phyloP scores from a whole-genome alignment of 2,329 filamentous ascomycete species.

The Aspergillus sp. region DNA sequence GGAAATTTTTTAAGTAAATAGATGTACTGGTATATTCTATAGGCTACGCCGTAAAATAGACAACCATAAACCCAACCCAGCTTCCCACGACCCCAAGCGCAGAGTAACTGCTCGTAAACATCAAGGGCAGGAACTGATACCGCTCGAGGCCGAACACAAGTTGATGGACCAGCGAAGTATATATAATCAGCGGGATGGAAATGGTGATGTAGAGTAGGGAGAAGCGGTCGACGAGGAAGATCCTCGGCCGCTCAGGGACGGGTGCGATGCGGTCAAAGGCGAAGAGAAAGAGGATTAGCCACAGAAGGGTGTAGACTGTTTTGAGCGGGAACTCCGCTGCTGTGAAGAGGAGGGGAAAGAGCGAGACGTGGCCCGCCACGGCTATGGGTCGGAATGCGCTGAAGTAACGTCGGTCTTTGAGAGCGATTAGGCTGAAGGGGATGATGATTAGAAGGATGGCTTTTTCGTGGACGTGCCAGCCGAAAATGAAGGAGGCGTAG shows the following conservation, averaged over 20 bases:
- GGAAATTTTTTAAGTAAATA: not conserved
- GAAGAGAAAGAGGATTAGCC: conserved; percentile 82
- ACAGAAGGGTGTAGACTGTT: conserved; percentile 86
- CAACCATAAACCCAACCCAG: conserved; percentile 91
- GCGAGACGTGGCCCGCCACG: conserved; percentile 89
- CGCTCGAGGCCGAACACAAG: conserved; percentile 71
- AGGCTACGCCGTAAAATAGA: conserved; percentile 68
- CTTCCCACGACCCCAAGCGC: conserved; percentile 93
- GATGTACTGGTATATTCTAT: not conserved
- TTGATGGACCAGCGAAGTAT: conserved; percentile 81
- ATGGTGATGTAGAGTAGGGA: conserved; percentile 85
- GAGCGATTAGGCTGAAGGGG: conserved; percentile 87
- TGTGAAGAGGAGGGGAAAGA: conserved; percentile 93
- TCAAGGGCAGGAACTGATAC: conserved; percentile 88
- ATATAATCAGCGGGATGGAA: conserved; percentile 83
- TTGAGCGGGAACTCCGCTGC: conserved; percentile 92
- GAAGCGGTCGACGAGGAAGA: conserved; percentile 90
- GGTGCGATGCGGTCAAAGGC: conserved; percentile 86
- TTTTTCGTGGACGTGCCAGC: conserved; percentile 99
- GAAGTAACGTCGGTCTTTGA: conserved; percentile 85
- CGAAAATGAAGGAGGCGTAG: conserved; percentile 94
- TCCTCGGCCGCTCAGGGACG: conserved; percentile 72
- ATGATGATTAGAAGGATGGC: conserved; percentile 92
- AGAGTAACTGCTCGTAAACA: conserved; percentile 95
- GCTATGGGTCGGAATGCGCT: conserved; percentile 89